Evolutionary conservation across 495 filamentous ascomycete genomes (phyloP).

Genomic region (Hypoxylon fuscum): DNA sequence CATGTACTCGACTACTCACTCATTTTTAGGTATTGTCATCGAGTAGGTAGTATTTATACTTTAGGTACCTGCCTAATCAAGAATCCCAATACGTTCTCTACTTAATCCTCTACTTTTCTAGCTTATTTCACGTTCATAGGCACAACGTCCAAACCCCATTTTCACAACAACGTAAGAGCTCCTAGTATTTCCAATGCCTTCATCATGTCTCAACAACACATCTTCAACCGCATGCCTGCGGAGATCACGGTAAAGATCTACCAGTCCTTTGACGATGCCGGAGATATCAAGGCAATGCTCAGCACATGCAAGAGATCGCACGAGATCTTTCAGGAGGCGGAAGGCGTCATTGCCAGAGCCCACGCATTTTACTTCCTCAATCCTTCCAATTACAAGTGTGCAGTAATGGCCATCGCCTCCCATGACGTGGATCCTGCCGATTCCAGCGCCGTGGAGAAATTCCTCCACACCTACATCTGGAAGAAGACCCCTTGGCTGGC

Average conservation of each 20-base stretch:
- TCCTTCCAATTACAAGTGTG: background rate
- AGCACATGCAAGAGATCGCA: constrained; percentile 1
- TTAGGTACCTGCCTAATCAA: no score
- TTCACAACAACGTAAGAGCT: no score
- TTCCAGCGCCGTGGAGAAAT: background rate
- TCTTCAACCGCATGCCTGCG: background rate
- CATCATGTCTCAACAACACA: background rate
- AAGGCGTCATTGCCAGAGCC: background rate
- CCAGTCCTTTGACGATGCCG: background rate
- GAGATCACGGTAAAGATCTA: constrained; percentile 8
- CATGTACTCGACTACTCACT: no score
- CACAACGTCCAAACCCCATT: no score
- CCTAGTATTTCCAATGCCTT: no score
- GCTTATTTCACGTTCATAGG: no score
- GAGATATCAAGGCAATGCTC: constrained; percentile 9
- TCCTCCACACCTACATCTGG: constrained; percentile 2
- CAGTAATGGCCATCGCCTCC: constrained; percentile 13
- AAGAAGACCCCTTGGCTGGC: background rate
- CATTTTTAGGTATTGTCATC: no score
- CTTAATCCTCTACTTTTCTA: no score
- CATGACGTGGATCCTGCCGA: background rate
- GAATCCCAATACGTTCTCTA: no score
- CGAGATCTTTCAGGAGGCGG: background rate
- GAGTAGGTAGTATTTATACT: no score
- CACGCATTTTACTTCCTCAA: background rate